Percentiles rank a stretch among this genome's conserved stretches.
Conservation (phyloP, 2,329 filamentous ascomycete species). For the Teratosphaeria pseudoeucalypti region DNA sequence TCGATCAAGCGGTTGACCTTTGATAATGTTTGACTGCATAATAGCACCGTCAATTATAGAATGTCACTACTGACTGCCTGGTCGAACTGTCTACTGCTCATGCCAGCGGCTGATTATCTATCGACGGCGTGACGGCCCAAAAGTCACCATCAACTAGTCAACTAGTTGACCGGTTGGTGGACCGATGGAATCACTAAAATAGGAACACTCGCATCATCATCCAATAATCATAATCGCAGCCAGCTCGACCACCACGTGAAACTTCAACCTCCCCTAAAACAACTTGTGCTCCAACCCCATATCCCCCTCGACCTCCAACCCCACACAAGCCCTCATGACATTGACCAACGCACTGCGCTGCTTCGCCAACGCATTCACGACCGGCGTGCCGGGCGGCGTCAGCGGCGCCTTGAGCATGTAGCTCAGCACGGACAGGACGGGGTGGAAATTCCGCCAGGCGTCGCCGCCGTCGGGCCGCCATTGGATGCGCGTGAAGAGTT, state of each 20-base stretch:
- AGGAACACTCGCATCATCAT: not conserved
- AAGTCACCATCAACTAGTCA: too few species aligned
- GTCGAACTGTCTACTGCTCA: too few species aligned
- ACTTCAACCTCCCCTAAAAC: constrained; percentile 35
- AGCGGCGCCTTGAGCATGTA: constrained; percentile 98
- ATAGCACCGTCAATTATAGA: too few species aligned
- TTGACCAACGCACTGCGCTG: constrained; percentile 91
- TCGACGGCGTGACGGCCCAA: too few species aligned
- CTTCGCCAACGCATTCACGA: constrained; percentile 91
- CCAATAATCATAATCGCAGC: too few species aligned
- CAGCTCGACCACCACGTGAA: too few species aligned
- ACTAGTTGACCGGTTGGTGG: too few species aligned
- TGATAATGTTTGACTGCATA: too few species aligned
- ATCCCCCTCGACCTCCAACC: constrained; percentile 92
- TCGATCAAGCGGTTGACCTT: too few species aligned
- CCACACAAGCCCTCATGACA: constrained; percentile 96
- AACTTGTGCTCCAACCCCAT: constrained; percentile 99
- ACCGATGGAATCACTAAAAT: too few species aligned
- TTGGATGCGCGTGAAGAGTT: constrained; percentile 97
- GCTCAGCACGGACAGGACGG: constrained; percentile 89
- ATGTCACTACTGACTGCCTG: too few species aligned
- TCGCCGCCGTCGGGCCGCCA: constrained; percentile 56
- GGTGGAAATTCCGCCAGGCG: constrained; percentile 92
- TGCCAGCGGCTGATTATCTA: too few species aligned
- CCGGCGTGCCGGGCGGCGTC: constrained; percentile 87